phyloP scores from a whole-genome alignment of 768 basidiomycete genomes.

The Mycena rosella region DNA sequence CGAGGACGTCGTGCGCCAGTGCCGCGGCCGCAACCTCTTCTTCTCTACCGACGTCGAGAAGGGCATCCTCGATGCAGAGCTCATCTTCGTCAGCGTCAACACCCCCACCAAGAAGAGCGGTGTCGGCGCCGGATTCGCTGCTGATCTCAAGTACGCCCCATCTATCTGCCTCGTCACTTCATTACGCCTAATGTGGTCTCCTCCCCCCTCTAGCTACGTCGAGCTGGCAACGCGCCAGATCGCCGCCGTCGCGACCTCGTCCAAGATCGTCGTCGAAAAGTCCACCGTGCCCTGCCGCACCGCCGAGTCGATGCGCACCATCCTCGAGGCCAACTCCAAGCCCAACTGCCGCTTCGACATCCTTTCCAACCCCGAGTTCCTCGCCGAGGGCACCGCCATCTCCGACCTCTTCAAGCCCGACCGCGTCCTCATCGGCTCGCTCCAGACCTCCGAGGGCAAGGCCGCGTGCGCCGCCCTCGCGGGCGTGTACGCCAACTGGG shows the following conservation, averaged over 20 bases:
- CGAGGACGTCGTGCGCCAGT: conserved; percentile 87
- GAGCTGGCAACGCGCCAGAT: conserved; percentile 97
- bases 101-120: conserved; percentile 99
- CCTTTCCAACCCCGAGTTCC: conserved; percentile 99
- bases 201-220: conserved; percentile 77
- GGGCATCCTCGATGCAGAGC: conserved; percentile 93
- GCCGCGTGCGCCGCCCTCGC: conserved; percentile 82
- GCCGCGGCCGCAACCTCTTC: conserved; percentile 95
- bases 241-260: conserved; percentile 88
- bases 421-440: conserved; percentile 96
- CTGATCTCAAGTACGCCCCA: conserved; percentile 91
- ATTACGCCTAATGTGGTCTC: conserved; percentile 14
- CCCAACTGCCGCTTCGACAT: conserved; percentile 94
- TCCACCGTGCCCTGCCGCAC: conserved; percentile 99
- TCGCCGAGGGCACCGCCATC: conserved; percentile 98
- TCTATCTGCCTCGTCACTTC: conserved; percentile 25
- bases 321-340: conserved; percentile 98
- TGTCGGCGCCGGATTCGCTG: conserved; percentile 97
- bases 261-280: conserved; percentile 99
- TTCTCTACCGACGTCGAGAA: conserved; percentile 96
- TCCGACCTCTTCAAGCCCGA: conserved; percentile 89
- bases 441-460: conserved; percentile 89
- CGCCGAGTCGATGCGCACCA: conserved; percentile 99
- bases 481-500: conserved; percentile 96
- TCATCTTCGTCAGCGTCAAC: conserved; percentile 99